phyloP scores from a whole-genome alignment of 2,329 filamentous ascomycete genomes.

The Fusarium decemcellulare region DNA sequence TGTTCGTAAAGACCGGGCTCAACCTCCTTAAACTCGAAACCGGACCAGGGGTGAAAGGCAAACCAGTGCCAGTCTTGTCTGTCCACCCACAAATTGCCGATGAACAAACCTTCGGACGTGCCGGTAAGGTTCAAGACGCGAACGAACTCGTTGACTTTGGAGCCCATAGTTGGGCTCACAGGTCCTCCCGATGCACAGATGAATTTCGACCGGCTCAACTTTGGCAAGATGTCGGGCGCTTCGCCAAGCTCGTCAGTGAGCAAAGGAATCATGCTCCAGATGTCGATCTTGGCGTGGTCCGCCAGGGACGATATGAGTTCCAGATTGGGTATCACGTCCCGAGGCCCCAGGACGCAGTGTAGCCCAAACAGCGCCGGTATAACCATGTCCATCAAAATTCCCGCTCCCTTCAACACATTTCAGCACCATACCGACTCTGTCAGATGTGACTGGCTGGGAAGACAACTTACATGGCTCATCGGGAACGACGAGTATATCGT shows the following conservation, averaged over 20 bases:
- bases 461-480: constrained; percentile 51
- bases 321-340: constrained; percentile 53
- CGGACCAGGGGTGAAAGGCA: constrained; percentile 51
- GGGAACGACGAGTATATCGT: constrained; percentile 54
- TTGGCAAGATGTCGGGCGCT: constrained; percentile 48
- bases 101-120: constrained; percentile 53
- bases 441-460: not conserved
- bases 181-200: constrained; percentile 54
- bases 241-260: constrained; percentile 53
- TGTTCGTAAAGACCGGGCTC: constrained; percentile 50
- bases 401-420: constrained; percentile 50
- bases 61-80: constrained; percentile 52
- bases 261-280: constrained; percentile 56
- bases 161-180: constrained; percentile 25
- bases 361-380: constrained; percentile 55
- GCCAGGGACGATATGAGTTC: constrained; percentile 51
- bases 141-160: constrained; percentile 51
- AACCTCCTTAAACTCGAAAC: constrained; percentile 52
- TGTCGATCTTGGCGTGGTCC: constrained; percentile 52
- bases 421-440: constrained; percentile 22
- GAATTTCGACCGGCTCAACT: constrained; percentile 51
- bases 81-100: constrained; percentile 47
- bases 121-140: constrained; percentile 53
- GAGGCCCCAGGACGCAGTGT: constrained; percentile 54
- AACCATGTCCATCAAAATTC: constrained; percentile 58